These are phyloP conservation scores for Fistulinella prunicolor DNA, from an alignment of 768 basidiomycete species.

Conservation along the genomic window DNA sequence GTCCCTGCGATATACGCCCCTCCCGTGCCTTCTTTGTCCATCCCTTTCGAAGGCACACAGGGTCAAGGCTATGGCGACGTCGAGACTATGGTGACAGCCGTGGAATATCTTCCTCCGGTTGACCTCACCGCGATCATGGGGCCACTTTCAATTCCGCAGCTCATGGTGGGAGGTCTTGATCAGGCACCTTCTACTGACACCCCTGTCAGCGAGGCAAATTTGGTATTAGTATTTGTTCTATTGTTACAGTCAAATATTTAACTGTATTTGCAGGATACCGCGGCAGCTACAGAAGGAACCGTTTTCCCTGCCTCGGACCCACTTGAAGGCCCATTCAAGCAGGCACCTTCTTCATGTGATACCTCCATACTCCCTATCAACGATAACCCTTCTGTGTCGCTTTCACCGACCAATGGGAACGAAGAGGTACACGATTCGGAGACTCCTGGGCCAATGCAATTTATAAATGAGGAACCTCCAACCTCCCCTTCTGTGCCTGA, in stretches of 20 bases:
- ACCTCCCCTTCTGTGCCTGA: conserved; percentile 1
- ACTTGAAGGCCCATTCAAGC: neutral
- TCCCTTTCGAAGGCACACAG: conserved; percentile 6
- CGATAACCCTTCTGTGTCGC: conserved; percentile 29
- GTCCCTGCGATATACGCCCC: too few species aligned
- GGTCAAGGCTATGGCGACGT: conserved; percentile 10
- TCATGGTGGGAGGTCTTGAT: conserved; percentile 11
- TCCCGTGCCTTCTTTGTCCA: conserved; percentile 5
- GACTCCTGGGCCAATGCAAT: conserved; percentile 20
- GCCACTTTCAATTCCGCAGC: conserved; percentile 17
- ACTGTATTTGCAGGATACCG: conserved; percentile 15
- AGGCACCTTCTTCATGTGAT: conserved; percentile 12
- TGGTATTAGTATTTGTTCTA: conserved; percentile 12
- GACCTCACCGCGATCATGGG: conserved; percentile 11
- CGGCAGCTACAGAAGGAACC: conserved; percentile 19
- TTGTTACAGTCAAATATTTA: neutral
- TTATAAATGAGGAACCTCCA: neutral
- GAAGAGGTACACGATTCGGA: conserved; percentile 13
- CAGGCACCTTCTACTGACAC: conserved; percentile 34
- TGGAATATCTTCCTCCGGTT: conserved; percentile 15
- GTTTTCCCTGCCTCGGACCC: conserved; percentile 5
- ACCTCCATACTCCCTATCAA: conserved; percentile 39
- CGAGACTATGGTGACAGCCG: conserved; percentile 31
- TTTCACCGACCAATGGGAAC: conserved; percentile 9
- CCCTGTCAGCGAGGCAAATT: conserved; percentile 22